phyloP scores from a whole-genome alignment of 306 rosid species.

The Acmispon strigosus region DNA sequence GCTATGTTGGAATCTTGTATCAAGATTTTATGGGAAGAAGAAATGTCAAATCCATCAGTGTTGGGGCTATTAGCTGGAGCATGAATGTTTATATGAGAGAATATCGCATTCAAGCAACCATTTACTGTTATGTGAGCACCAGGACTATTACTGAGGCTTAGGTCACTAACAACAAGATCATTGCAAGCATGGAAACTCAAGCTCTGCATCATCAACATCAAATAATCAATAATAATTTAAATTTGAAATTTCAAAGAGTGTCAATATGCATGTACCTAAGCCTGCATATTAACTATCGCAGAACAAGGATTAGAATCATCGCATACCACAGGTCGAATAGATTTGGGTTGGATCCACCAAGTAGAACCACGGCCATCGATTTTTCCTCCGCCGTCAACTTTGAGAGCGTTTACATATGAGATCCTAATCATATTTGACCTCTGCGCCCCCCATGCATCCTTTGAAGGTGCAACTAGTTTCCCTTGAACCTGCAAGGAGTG shows the following conservation, averaged over 20 bases:
- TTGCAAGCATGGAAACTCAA: background rate
- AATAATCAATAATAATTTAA: too few species aligned
- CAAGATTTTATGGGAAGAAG: background rate
- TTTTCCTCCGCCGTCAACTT: background rate
- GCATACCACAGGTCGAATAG: background rate
- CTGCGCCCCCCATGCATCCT: background rate
- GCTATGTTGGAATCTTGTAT: conserved; percentile 9
- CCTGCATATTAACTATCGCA: too few species aligned
- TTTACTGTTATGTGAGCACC: conserved; percentile 8
- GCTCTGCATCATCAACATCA: background rate
- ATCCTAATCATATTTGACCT: background rate
- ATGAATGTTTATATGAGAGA: background rate
- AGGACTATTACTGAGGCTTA: conserved; percentile 8
- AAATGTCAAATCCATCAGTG: conserved; percentile 40
- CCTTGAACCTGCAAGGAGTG: background rate
- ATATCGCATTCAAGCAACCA: background rate
- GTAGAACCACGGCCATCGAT: background rate
- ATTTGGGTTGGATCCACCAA: conserved; percentile 18
- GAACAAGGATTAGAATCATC: too few species aligned
- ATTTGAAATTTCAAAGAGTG: too few species aligned
- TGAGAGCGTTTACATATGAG: background rate
- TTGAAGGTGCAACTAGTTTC: background rate
- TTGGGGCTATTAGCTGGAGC: conserved; percentile 39
- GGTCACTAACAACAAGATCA: background rate
- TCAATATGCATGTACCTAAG: too few species aligned